These are phyloP conservation scores for Fragosphaeria purpurea DNA, from an alignment of 2,329 filamentous ascomycete species.

Conservation along the genomic window DNA sequence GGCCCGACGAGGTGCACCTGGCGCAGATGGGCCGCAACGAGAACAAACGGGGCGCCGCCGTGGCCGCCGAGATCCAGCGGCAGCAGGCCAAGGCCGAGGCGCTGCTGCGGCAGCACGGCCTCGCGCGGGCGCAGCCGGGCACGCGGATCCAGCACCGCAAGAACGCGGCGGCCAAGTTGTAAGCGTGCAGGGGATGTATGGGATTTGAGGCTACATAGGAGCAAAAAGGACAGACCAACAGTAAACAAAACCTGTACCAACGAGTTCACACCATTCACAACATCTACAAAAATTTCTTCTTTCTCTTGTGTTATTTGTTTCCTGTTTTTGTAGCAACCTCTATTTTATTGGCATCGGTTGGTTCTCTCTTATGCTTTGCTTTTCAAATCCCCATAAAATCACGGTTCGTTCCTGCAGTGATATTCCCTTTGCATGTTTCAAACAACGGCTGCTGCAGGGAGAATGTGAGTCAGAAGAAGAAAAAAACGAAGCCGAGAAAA, in stretches of 20 bases:
- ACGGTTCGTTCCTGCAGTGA: slow-evolving; percentile 1
- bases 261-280: no score
- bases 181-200: slow-evolving; percentile 9
- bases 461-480: slow-evolving; percentile 1
- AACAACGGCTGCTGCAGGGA: not conserved
- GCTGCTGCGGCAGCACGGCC: slow-evolving; percentile 51
- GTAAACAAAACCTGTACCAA: no score
- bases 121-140: slow-evolving; percentile 38
- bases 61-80: slow-evolving; percentile 49
- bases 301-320: no score
- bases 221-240: not conserved
- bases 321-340: no score
- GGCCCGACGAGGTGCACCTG: slow-evolving; percentile 91
- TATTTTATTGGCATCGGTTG: no score
- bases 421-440: not conserved
- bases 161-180: slow-evolving; percentile 33
- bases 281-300: no score
- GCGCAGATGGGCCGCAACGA: slow-evolving; percentile 73
- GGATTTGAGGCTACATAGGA: no score
- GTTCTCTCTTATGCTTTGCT: not conserved
- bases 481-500: not conserved
- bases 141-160: slow-evolving; percentile 32
- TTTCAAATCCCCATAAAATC: not conserved
- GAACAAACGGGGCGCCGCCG: slow-evolving; percentile 57
- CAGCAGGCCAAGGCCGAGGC: slow-evolving; percentile 57